Conservation (phyloP, 2,329 filamentous ascomycete genomes). For the Periconia sp. region DNA sequence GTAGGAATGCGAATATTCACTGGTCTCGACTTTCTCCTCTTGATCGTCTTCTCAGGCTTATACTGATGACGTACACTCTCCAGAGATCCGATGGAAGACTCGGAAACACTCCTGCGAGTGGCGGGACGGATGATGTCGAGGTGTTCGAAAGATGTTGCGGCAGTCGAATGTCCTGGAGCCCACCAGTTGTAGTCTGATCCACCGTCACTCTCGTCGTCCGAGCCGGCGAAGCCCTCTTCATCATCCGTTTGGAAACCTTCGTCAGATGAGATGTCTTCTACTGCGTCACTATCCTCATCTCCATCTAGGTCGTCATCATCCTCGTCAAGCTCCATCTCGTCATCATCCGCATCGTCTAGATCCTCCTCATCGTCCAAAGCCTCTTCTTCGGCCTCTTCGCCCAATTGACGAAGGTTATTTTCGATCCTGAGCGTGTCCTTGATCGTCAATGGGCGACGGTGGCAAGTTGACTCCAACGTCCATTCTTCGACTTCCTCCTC, state of each 20-base stretch:
- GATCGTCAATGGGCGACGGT: slow-evolving; percentile 76
- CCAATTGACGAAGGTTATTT: slow-evolving; percentile 81
- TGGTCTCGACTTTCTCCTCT: slow-evolving; percentile 51
- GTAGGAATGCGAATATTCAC: slow-evolving; percentile 64
- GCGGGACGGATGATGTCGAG: slow-evolving; percentile 52
- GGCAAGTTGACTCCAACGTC: slow-evolving; percentile 71
- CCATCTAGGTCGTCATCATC: slow-evolving; percentile 50
- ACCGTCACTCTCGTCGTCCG: slow-evolving; percentile 66
- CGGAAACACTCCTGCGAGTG: slow-evolving; percentile 51
- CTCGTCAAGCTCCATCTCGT: slow-evolving; percentile 43
- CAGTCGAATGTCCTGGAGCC: slow-evolving; percentile 55
- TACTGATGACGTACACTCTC: slow-evolving; percentile 40
- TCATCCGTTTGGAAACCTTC: slow-evolving; percentile 83
- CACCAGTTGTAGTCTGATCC: slow-evolving; percentile 68
- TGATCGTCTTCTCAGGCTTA: slow-evolving; percentile 29
- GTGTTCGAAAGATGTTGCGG: slow-evolving; percentile 54
- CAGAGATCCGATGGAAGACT: slow-evolving; percentile 58
- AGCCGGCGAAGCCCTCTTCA: slow-evolving; percentile 69
- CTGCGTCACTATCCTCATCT: slow-evolving; percentile 32
- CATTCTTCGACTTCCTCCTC: slow-evolving; percentile 87
- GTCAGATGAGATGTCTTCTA: slow-evolving; percentile 49
- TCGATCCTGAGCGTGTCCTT: slow-evolving; percentile 89
- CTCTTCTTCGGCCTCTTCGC: slow-evolving; percentile 89
- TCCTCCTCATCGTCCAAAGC: slow-evolving; percentile 67
- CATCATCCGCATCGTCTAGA: slow-evolving; percentile 50